These are phyloP conservation scores for Kondoa malvinella DNA, from an alignment of 768 basidiomycete genomes.

Conservation along the genomic window DNA sequence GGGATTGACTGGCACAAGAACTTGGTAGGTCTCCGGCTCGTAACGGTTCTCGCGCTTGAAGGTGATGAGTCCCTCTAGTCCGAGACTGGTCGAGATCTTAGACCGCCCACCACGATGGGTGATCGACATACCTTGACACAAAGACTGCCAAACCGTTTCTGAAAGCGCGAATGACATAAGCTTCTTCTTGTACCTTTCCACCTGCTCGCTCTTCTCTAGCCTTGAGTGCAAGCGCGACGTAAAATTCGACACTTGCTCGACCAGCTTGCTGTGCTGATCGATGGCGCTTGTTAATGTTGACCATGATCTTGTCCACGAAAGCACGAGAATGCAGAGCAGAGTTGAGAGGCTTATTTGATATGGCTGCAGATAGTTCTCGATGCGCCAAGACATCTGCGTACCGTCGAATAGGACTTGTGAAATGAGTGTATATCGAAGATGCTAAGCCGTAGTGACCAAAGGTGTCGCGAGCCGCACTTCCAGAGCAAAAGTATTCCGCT, in stretches of 20 bases:
- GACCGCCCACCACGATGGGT: neutral
- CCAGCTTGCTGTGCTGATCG: constrained; percentile 96
- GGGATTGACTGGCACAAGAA: constrained; percentile 44
- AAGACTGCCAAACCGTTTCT: constrained; percentile 93
- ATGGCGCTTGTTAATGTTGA: constrained; percentile 76
- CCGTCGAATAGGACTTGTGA: constrained; percentile 89
- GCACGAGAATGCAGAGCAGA: constrained; percentile 70
- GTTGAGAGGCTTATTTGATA: constrained; percentile 65
- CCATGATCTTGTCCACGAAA: constrained; percentile 70
- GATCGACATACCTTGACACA: constrained; percentile 58
- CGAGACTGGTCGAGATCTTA: constrained; percentile 43
- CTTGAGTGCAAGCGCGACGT: constrained; percentile 70
- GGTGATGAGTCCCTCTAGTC: constrained; percentile 81
- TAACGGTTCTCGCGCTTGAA: constrained; percentile 82
- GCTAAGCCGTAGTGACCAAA: constrained; percentile 98
- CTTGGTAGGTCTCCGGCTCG: constrained; percentile 75
- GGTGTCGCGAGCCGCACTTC: constrained; percentile 74
- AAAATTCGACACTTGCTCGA: constrained; percentile 90
- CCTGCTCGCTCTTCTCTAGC: constrained; percentile 31
- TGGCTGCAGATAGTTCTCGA: constrained; percentile 79
- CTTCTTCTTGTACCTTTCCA: constrained; percentile 51
- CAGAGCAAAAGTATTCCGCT: constrained; percentile 94
- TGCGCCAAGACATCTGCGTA: constrained; percentile 93
- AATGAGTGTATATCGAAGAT: constrained; percentile 91
- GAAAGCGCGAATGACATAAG: constrained; percentile 84